These are phyloP conservation scores for Curvularia hawaiiensis DNA, from an alignment of 2,329 filamentous ascomycete species.

Conservation along the genomic window DNA sequence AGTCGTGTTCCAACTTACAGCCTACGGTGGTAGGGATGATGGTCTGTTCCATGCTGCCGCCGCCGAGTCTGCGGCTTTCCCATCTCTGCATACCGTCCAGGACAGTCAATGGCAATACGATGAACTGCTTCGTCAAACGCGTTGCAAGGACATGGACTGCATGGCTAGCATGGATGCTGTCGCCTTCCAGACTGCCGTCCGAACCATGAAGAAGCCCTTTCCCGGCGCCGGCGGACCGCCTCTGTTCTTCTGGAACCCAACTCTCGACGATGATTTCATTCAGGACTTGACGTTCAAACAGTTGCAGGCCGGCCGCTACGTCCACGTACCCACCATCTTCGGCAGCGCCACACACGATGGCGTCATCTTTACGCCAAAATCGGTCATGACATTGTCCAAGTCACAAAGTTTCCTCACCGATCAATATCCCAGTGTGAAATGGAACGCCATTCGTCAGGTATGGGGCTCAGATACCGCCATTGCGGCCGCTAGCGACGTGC, in stretches of 20 bases:
- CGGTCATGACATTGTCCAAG: constrained; percentile 37
- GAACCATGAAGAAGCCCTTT: constrained; percentile 44
- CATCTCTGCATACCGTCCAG: constrained; percentile 45
- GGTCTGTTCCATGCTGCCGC: constrained; percentile 45
- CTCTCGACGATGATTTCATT: constrained; percentile 51
- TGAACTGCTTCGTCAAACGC: constrained; percentile 39
- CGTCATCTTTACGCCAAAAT: constrained; percentile 47
- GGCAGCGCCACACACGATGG: constrained; percentile 55
- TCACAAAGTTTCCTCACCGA: constrained; percentile 47
- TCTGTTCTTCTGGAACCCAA: constrained; percentile 51
- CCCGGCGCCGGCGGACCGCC: constrained; percentile 43
- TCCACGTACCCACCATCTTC: constrained; percentile 51
- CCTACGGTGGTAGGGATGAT: constrained; percentile 45
- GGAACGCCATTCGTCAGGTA: constrained; percentile 32
- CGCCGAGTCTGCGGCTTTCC: constrained; percentile 46
- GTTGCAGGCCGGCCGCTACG: constrained; percentile 44
- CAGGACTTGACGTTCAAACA: constrained; percentile 48
- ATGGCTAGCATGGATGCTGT: constrained; percentile 45
- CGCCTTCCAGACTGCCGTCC: constrained; percentile 46
- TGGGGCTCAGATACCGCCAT: constrained; percentile 39
- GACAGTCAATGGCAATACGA: constrained; percentile 52
- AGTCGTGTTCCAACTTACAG: constrained; percentile 45
- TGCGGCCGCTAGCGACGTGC: constrained; percentile 31
- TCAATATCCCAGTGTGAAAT: constrained; percentile 46
- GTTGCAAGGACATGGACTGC: constrained; percentile 48